Evolutionary conservation across 208 protist genomes (phyloP).

Genomic region (Porcisia deanei): DNA sequence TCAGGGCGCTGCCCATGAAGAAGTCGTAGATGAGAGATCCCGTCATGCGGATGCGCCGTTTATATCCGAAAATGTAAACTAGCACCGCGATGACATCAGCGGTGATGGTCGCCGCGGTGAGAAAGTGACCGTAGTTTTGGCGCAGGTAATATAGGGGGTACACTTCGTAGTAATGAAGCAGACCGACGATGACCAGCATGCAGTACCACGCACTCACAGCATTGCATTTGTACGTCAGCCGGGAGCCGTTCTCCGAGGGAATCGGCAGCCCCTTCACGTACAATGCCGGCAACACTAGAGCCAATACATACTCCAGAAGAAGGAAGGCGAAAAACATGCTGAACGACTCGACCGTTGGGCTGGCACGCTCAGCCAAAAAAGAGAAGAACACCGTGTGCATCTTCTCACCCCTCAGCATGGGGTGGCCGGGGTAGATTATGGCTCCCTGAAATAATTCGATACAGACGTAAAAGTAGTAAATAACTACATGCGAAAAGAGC

Average conservation of each 20-base stretch:
- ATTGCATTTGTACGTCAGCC: constrained; percentile 92
- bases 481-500: constrained; percentile 78
- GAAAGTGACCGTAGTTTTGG: constrained; percentile 72
- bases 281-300: constrained; percentile 75
- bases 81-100: constrained; percentile 77
- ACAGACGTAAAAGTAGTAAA: constrained; percentile 92
- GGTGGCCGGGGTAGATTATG: constrained; percentile 83
- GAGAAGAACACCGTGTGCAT: constrained; percentile 52
- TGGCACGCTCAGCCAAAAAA: constrained; percentile 52
- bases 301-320: constrained; percentile 76
- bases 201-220: constrained; percentile 83
- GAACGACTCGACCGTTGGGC: constrained; percentile 50
- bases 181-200: constrained; percentile 59
- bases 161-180: constrained; percentile 69
- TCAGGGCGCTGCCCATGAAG: constrained; percentile 94
- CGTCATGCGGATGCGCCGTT: constrained; percentile 79
- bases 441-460: constrained; percentile 78
- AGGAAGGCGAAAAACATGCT: constrained; percentile 69
- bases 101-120: constrained; percentile 79
- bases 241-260: constrained; percentile 78
- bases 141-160: constrained; percentile 70
- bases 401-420: constrained; percentile 53
- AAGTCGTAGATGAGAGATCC: constrained; percentile 94
- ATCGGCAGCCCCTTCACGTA: constrained; percentile 84
- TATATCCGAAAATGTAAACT: constrained; percentile 67